Percentiles rank a stretch among this genome's conserved stretches.
These are phyloP conservation scores for Boletellus ananiceps DNA, from an alignment of 768 basidiomycete species.

Conservation along the genomic window DNA sequence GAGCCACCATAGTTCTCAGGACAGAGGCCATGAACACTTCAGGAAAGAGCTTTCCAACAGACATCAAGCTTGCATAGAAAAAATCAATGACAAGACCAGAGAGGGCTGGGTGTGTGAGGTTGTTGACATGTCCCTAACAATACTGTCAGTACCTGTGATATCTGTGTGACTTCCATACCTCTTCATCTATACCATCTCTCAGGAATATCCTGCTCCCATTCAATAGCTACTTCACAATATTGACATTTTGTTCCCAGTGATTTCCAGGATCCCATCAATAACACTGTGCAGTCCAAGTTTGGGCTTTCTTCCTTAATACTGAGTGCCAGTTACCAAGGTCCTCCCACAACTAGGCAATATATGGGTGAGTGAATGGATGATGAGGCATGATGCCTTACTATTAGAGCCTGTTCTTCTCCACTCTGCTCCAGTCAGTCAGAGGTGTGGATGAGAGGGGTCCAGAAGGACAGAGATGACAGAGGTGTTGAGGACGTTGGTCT, in stretches of 20 bases:
- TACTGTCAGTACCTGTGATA: background rate
- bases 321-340: background rate
- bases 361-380: background rate
- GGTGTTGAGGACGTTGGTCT: too few species aligned
- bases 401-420: too few species aligned
- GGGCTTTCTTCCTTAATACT: background rate
- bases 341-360: background rate
- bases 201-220: background rate
- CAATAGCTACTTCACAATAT: background rate
- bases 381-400: too few species aligned
- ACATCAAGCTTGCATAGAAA: constrained; percentile 3
- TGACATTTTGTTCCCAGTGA: background rate
- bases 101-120: constrained; percentile 3
- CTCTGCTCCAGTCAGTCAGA: too few species aligned
- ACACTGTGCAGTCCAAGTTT: background rate
- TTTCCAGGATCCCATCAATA: background rate
- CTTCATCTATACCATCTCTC: background rate
- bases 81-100: constrained; percentile 5
- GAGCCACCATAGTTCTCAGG: background rate
- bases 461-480: too few species aligned
- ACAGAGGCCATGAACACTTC: background rate
- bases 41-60: background rate
- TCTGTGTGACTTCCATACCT: background rate
- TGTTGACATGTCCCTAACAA: constrained; percentile 6
- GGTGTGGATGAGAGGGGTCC: too few species aligned